Conservation (phyloP, 1,284 basidiomycete species). For the Tausonia pullulans region DNA sequence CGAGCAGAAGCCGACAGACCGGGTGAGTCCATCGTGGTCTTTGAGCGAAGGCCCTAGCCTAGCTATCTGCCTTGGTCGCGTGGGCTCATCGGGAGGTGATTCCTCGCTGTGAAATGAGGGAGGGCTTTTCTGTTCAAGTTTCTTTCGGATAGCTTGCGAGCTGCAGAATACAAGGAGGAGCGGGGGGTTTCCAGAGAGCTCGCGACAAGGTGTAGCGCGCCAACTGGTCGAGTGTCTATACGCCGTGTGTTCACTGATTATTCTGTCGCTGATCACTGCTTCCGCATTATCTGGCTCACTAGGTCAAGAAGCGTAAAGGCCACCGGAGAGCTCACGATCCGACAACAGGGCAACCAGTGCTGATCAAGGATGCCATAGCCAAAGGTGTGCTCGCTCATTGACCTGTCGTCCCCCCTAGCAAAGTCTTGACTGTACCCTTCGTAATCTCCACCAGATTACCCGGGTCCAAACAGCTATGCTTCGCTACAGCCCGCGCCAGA, state of each 20-base stretch:
- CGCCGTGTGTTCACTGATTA: no score
- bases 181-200: no score
- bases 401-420: not conserved
- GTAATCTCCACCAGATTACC: not conserved
- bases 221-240: not conserved
- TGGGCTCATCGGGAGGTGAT: not conserved
- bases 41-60: constrained; percentile 18
- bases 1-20: no score
- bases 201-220: no score
- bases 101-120: not conserved
- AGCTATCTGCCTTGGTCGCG: constrained; percentile 7
- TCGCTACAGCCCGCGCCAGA: not conserved
- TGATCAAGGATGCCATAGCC: no score
- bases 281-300: not conserved
- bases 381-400: not conserved
- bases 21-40: no score
- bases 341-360: no score
- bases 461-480: not conserved
- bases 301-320: no score
- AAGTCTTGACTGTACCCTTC: not conserved
- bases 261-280: not conserved
- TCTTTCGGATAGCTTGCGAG: no score
- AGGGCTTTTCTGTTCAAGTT: no score
- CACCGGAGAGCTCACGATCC: no score
- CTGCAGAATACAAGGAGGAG: no score